These are phyloP conservation scores for Colletotrichum liaoningense DNA, from an alignment of 2,329 filamentous ascomycete species.

Conservation along the genomic window DNA sequence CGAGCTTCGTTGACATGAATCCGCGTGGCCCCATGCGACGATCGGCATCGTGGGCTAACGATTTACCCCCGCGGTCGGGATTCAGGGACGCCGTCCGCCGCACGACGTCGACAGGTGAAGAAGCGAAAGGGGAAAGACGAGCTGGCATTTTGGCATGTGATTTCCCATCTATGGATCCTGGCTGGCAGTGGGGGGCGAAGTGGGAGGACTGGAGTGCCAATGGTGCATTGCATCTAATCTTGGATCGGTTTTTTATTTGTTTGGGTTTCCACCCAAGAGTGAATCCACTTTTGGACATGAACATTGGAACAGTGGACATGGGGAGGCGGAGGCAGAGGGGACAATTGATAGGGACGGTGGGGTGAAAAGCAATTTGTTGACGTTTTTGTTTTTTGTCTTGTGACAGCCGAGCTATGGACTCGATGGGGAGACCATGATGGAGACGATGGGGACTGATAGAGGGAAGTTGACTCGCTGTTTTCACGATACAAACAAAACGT, in stretches of 20 bases:
- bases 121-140: constrained; percentile 9
- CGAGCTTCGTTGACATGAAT: background rate
- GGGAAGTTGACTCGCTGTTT: background rate
- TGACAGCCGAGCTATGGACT: constrained; percentile 16
- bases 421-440: background rate
- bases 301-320: background rate
- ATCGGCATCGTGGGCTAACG: constrained; percentile 1
- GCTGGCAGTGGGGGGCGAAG: background rate
- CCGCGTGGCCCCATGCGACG: constrained; percentile 12
- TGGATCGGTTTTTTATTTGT: background rate
- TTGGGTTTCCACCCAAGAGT: background rate
- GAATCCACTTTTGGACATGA: constrained; percentile 4
- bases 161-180: constrained; percentile 4
- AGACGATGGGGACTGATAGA: background rate
- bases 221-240: constrained; percentile 16
- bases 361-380: constrained; percentile 16
- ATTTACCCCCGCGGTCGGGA: background rate
- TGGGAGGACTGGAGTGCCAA: constrained; percentile 2
- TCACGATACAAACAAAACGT: background rate
- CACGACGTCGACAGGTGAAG: background rate
- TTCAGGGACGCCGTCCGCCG: background rate
- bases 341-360: background rate
- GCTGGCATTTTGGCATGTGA: constrained; percentile 26
- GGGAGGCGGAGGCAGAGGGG: background rate
- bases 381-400: background rate